These are phyloP conservation scores for Salix udensis DNA, from an alignment of 345 rosid species.

Conservation along the genomic window DNA sequence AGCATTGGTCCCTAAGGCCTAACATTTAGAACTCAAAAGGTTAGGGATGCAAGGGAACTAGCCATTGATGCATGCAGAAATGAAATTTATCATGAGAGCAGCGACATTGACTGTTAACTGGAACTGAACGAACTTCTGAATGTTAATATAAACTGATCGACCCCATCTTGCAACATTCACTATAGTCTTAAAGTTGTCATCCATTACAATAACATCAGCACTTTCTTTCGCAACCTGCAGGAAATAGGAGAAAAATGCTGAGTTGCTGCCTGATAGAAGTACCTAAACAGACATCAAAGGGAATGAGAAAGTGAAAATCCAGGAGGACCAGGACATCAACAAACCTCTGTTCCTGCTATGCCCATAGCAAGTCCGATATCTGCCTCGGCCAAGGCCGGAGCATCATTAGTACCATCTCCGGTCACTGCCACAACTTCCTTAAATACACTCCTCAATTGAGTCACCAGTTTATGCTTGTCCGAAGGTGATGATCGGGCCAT, in stretches of 20 bases:
- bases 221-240: constrained; percentile 74
- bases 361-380: constrained; percentile 39
- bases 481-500: constrained; percentile 33
- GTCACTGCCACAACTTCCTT: constrained; percentile 35
- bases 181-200: constrained; percentile 70
- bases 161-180: constrained; percentile 80
- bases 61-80: constrained; percentile 76
- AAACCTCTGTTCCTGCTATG: constrained; percentile 34
- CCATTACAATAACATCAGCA: constrained; percentile 83
- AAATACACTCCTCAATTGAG: constrained; percentile 20
- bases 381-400: constrained; percentile 34
- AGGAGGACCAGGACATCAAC: background rate
- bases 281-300: background rate
- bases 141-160: constrained; percentile 73
- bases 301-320: background rate
- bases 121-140: constrained; percentile 81
- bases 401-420: constrained; percentile 34
- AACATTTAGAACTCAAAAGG: background rate
- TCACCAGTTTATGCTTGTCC: constrained; percentile 33
- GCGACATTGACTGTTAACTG: constrained; percentile 76
- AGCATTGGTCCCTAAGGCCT: background rate
- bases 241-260: background rate
- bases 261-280: background rate
- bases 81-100: constrained; percentile 63
- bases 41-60: background rate